Base-by-base conservation (phyloP, 352 stramenopile species). In the Globisporangium nodosum region DNA sequence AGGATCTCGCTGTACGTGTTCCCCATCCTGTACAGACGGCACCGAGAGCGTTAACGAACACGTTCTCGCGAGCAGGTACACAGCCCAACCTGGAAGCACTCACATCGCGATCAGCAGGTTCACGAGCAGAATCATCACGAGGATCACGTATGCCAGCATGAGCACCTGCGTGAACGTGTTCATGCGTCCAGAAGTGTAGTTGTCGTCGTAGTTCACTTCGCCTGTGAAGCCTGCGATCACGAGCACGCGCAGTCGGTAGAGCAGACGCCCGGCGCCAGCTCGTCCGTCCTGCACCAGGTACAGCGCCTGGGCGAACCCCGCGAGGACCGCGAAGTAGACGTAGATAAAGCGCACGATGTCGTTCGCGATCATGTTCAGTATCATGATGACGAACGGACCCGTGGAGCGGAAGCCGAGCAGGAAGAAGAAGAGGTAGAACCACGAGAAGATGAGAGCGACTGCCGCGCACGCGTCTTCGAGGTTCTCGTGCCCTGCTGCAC, bases 381-480 rank as follows among this genome's bases (percentile, higher is more conserved):
- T 84, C 76, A 85, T 87, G 49, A 87, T 78, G 30, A 89, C 73
- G 52, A 86, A 85, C 27, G 79, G 79, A 6, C 79, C 76, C 4
- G 76, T 87, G 18, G 68, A 73, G 50, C 76, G 74, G 56, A 85
- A 87, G 6, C 79, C 75, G 13, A 86, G 51, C 18, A 90, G 53
- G 64, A 89, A 90, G 62, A 85, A 90, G 52, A 87, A 81, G 35
- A 77, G 52, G 56, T 87, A 87, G 43, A 83, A 74, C 71, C 76
- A 87, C 48, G 75, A 67, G 53, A 80, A 81, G 18, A 87, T 71
- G 11, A 85, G 57, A 7, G 76, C 66, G 1, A 80, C 63, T 11
- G 73, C 73, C 0, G 63, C 64, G 20, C 76, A 69, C 37, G 73
- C 74, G 42, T 86, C 78, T 49, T 78, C 73, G 9, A 64, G 50